Evolutionary conservation across 1,284 basidiomycete genomes (phyloP).

Genomic region (Golubevia sp.): DNA sequence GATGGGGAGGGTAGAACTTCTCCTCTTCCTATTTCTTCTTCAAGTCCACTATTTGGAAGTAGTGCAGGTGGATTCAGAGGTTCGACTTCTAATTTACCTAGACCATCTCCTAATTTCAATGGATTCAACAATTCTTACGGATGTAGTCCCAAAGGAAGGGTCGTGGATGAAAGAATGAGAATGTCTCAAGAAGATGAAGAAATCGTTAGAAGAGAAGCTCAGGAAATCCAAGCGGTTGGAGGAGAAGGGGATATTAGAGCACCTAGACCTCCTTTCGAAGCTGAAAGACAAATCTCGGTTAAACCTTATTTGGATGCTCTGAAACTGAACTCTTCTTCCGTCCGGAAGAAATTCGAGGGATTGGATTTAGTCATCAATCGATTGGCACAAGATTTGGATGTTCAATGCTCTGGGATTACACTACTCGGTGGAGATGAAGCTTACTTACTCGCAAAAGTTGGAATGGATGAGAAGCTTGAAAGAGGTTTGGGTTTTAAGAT

Average conservation of each 20-base stretch:
- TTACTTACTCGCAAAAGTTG: neutral
- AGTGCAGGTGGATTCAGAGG: too few relatives aligned
- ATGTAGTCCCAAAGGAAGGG: neutral
- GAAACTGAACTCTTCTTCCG: neutral
- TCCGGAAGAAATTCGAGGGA: neutral
- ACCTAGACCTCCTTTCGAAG: conserved; percentile 7
- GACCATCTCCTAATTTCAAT: neutral
- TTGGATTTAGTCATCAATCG: neutral
- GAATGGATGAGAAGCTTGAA: neutral
- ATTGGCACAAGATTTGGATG: neutral
- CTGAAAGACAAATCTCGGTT: conserved; percentile 6
- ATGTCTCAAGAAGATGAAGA: conserved; percentile 7
- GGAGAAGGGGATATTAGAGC: conserved; percentile 10
- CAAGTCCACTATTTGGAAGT: conserved; percentile 2
- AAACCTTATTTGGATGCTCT: conserved; percentile 1
- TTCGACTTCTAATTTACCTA: neutral
- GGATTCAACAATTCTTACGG: neutral
- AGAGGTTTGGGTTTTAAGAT: neutral
- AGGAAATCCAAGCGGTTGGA: conserved; percentile 5
- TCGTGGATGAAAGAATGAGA: neutral
- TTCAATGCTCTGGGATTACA: conserved; percentile 2
- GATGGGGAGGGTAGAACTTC: neutral
- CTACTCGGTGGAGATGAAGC: conserved; percentile 8
- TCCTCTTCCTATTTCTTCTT: neutral
- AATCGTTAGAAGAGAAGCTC: neutral